A percentile compares a stretch with the other conserved stretches of the same genome.
Evolutionary conservation across 108 stramenopile genomes (phyloP).

Genomic region (Hondaea fermentalgiana): DNA sequence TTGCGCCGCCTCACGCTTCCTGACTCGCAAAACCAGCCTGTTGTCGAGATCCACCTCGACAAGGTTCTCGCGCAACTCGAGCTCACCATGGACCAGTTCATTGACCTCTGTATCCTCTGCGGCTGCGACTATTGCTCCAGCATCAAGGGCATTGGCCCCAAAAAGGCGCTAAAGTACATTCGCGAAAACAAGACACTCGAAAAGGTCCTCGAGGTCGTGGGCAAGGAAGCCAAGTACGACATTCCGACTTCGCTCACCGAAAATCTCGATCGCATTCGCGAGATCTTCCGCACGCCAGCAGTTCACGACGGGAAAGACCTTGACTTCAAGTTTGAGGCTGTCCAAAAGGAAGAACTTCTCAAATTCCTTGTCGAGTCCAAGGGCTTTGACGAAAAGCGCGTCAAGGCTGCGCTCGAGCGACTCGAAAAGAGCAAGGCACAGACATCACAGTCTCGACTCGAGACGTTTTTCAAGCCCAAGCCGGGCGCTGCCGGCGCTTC

Average conservation of each 20-base stretch:
- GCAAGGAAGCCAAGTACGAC: conserved; percentile 60
- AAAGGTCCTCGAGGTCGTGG: conserved; percentile 60
- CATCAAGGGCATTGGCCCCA: conserved; percentile 92
- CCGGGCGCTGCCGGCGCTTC: not conserved
- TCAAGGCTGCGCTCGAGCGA: conserved; percentile 70
- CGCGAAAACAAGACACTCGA: conserved; percentile 73
- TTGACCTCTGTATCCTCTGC: conserved; percentile 88
- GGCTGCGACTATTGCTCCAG: conserved; percentile 96
- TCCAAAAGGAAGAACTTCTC: conserved; percentile 49
- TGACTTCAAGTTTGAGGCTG: conserved; percentile 26
- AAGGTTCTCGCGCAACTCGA: conserved; percentile 80
- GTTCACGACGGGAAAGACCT: conserved; percentile 24
- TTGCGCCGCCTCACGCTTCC: conserved; percentile 28
- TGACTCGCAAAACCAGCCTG: conserved; percentile 25
- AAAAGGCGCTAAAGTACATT: conserved; percentile 87
- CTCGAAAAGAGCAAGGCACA: conserved; percentile 69
- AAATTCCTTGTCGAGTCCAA: conserved; percentile 77
- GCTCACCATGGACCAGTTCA: conserved; percentile 87
- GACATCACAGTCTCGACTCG: conserved; percentile 77
- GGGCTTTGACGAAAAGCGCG: conserved; percentile 87
- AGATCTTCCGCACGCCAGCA: conserved; percentile 75
- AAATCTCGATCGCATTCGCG: conserved; percentile 44
- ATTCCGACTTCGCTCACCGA: conserved; percentile 73
- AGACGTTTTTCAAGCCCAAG: conserved; percentile 65
- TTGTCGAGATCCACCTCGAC: conserved; percentile 74